Base-by-base conservation (phyloP, 2,329 filamentous ascomycete genomes). In the Monascus ruber region DNA sequence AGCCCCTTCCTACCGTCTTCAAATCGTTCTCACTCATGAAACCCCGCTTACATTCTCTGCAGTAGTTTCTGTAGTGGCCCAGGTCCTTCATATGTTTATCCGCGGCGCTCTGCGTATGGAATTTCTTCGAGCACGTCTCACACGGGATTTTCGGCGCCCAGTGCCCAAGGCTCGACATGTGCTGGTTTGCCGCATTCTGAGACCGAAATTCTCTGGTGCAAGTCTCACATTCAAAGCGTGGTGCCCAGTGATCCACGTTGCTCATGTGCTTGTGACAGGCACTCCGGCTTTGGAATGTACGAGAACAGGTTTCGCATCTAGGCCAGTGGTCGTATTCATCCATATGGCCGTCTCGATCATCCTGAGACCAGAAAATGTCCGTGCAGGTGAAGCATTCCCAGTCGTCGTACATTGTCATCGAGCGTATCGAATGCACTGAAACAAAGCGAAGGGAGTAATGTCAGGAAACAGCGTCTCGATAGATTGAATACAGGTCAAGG, bases 1-100 rank as follows among this genome's bases (percentile, higher is more conserved):
- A 6, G 4, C 28, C 25, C 31, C 10, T 8, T 31, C 36, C 35
- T 46, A 60, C 58, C 52, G 50, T 53, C 7, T 37, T 47, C 5
- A 63, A 42, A 35, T 51, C 54, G 33, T 64, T 63, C 17, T 45
- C 47, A 38, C 51, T 63, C 5, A 47, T 11, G 28, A 65, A 65
- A 0, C 37, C 38, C 11, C 47, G 45, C 5, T 55, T 28, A 42
- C 63, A 66, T 4, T 24, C 24, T 6, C 38, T 39, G 41, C 55
- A 63, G 41, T 62, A 61, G 34, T 48, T 44, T 28, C 41, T 43
- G 37, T 46, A 63, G 36, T 59, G 58, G 26, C 44, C 46, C 6
- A 32, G 33, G 3, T 24, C 33, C 25, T 42, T 39, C 59, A 60
- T 59, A 34, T 60, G 55, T 34, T 49, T 31, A 1, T 55, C 39